Conservation (phyloP, 2,329 filamentous ascomycete genomes). For the Cladosporium sp. region DNA sequence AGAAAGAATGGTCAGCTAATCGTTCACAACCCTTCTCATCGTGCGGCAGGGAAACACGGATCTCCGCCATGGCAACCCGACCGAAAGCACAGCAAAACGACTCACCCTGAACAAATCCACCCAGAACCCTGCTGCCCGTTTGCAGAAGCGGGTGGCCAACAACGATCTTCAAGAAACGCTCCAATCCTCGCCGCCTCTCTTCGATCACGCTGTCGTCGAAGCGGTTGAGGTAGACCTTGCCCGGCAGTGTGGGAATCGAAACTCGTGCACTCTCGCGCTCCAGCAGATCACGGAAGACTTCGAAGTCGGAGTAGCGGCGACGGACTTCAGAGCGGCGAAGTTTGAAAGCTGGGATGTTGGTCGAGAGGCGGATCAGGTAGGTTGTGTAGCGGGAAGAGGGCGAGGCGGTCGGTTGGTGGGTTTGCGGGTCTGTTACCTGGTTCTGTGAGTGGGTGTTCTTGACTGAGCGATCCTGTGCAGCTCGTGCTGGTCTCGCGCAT, state of each 20-base stretch:
- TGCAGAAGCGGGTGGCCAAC: slow-evolving; percentile 94
- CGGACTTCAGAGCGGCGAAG: slow-evolving; percentile 79
- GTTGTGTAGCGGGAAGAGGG: slow-evolving; percentile 73
- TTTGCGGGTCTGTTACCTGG: slow-evolving; percentile 88
- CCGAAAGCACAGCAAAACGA: slow-evolving; percentile 15
- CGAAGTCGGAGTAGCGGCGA: slow-evolving; percentile 94
- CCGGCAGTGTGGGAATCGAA: slow-evolving; percentile 90
- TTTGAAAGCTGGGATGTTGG: slow-evolving; percentile 99
- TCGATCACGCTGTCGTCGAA: slow-evolving; percentile 89
- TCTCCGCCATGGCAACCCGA: neutral
- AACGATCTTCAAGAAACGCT: slow-evolving; percentile 10
- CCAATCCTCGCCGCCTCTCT: neutral
- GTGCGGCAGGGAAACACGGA: neutral
- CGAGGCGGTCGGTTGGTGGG: slow-evolving; percentile 73
- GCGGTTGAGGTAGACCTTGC: slow-evolving; percentile 96
- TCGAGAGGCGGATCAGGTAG: slow-evolving; percentile 96
- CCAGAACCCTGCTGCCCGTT: slow-evolving; percentile 94
- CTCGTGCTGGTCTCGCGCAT: neutral
- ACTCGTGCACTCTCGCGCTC: slow-evolving; percentile 93
- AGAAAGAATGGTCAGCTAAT: too few species aligned
- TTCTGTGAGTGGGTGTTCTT: slow-evolving; percentile 16
- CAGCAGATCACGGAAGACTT: slow-evolving; percentile 96
- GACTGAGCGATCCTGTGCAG: slow-evolving; percentile 5
- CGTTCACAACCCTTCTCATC: slow-evolving; percentile 17
- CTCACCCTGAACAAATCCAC: slow-evolving; percentile 92